Evolutionary conservation across 495 filamentous ascomycete genomes (phyloP).

Genomic region (Pseudomonodictys pantanalensis): DNA sequence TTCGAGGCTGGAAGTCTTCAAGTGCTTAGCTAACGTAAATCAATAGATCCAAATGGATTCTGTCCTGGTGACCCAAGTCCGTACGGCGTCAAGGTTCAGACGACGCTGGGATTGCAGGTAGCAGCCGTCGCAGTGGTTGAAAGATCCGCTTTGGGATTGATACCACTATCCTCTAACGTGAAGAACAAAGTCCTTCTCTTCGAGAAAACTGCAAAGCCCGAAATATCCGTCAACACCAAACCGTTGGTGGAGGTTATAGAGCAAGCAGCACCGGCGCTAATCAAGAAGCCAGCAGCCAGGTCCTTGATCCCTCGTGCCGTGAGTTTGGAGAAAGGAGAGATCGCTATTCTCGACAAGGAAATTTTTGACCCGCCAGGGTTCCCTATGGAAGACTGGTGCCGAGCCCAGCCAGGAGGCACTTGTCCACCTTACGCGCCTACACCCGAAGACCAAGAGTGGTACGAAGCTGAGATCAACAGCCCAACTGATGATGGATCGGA

Average conservation of each 20-base stretch:
- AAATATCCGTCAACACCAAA: neutral
- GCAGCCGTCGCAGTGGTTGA: neutral
- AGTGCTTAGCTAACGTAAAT: neutral
- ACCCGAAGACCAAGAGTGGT: neutral
- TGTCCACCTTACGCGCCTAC: neutral
- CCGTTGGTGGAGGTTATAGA: neutral
- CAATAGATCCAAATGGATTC: neutral
- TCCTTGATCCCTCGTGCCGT: neutral
- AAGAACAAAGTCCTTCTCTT: neutral
- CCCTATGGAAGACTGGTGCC: neutral
- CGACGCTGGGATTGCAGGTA: neutral
- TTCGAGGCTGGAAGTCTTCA: neutral
- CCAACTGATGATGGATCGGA: neutral
- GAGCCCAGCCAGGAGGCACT: neutral
- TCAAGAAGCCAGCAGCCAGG: neutral
- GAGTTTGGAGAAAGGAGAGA: neutral
- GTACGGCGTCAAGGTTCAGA: neutral
- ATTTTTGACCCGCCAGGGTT: neutral
- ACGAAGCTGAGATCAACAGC: neutral
- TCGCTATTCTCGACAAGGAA: neutral
- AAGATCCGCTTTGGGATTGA: neutral
- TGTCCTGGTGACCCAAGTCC: neutral
- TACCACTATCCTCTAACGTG: neutral
- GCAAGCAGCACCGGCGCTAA: too few relatives aligned
- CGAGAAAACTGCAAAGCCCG: neutral